A percentile compares a stretch with the other conserved stretches of the same genome.
These are phyloP conservation scores for Nigrograna mackinnonii DNA, from an alignment of 2,329 filamentous ascomycete species.

Conservation along the genomic window DNA sequence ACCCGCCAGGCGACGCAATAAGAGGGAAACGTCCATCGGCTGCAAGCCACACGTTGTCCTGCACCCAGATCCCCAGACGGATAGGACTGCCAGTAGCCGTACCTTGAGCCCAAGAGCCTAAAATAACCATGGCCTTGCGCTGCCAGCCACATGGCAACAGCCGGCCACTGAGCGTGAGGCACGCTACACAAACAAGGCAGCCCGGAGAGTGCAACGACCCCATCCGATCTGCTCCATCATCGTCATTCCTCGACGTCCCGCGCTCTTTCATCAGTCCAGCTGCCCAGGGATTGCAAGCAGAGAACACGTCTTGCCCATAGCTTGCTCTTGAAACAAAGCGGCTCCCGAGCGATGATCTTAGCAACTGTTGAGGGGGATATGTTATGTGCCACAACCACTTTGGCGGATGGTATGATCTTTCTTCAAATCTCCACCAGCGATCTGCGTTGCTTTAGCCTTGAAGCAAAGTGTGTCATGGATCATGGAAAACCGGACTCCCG, in stretches of 20 bases:
- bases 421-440: too few relatives aligned
- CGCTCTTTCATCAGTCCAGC: slow-evolving; percentile 3
- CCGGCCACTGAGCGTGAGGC: slow-evolving; percentile 20
- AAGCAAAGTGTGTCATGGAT: too few relatives aligned
- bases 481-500: neutral
- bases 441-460: too few relatives aligned
- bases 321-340: slow-evolving; percentile 12
- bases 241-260: neutral
- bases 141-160: slow-evolving; percentile 17
- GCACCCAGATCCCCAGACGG: slow-evolving; percentile 14
- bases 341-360: slow-evolving; percentile 14
- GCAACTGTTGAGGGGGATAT: slow-evolving; percentile 17
- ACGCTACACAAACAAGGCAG: slow-evolving; percentile 16
- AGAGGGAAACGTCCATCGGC: too few relatives aligned
- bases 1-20: too few relatives aligned
- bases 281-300: slow-evolving; percentile 1
- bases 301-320: slow-evolving; percentile 8
- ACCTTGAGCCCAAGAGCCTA: slow-evolving; percentile 2
- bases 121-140: slow-evolving; percentile 8
- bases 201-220: slow-evolving; percentile 6
- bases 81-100: slow-evolving; percentile 1
- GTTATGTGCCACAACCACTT: slow-evolving; percentile 1
- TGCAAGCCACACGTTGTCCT: slow-evolving; percentile 26
- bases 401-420: too few relatives aligned
- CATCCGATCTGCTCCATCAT: slow-evolving; percentile 15